A percentile compares a stretch with the other conserved stretches of the same genome.
phyloP scores from a whole-genome alignment of 2,329 filamentous ascomycete species.

The Magnaporthiopsis poae region DNA sequence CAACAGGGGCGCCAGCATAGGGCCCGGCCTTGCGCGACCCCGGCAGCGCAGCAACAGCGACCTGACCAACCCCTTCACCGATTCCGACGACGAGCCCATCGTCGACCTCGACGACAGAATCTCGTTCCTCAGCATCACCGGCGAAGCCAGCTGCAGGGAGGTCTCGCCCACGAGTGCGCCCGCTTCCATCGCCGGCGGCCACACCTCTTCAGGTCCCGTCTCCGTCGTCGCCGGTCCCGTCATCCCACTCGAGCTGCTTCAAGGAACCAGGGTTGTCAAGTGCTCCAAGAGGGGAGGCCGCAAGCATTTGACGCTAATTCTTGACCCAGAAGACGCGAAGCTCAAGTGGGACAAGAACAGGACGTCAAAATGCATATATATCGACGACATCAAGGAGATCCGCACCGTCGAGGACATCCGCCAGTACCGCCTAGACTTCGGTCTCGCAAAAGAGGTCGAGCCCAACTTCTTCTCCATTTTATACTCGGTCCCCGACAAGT shows the following conservation, averaged over 20 bases:
- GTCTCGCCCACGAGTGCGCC: constrained; percentile 39
- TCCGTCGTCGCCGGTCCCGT: constrained; percentile 51
- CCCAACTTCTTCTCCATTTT: constrained; percentile 80
- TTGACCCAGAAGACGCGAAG: constrained; percentile 75
- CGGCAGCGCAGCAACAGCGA: constrained; percentile 48
- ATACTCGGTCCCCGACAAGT: constrained; percentile 68
- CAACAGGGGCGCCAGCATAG: constrained; percentile 77
- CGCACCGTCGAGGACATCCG: constrained; percentile 72
- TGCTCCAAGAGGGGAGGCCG: constrained; percentile 79
- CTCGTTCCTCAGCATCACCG: constrained; percentile 23
- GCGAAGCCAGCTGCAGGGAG: constrained; percentile 30
- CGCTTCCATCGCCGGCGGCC: constrained; percentile 33
- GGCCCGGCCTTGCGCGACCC: constrained; percentile 57
- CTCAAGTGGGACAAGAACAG: constrained; percentile 77
- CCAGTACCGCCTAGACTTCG: constrained; percentile 80
- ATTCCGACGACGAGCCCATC: constrained; percentile 26
- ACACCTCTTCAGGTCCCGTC: constrained; percentile 19
- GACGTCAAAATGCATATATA: constrained; percentile 75
- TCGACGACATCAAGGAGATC: constrained; percentile 91
- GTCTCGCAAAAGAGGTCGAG: constrained; percentile 57
- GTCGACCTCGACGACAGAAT: constrained; percentile 46
- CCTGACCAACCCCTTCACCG: constrained; percentile 25
- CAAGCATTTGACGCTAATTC: constrained; percentile 59
- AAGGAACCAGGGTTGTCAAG: constrained; percentile 70
- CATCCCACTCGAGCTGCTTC: constrained; percentile 65